Percentiles rank a stretch among this genome's conserved stretches.
Evolutionary conservation across 2,329 filamentous ascomycete species (phyloP).

Genomic region (Penicillium sp.): DNA sequence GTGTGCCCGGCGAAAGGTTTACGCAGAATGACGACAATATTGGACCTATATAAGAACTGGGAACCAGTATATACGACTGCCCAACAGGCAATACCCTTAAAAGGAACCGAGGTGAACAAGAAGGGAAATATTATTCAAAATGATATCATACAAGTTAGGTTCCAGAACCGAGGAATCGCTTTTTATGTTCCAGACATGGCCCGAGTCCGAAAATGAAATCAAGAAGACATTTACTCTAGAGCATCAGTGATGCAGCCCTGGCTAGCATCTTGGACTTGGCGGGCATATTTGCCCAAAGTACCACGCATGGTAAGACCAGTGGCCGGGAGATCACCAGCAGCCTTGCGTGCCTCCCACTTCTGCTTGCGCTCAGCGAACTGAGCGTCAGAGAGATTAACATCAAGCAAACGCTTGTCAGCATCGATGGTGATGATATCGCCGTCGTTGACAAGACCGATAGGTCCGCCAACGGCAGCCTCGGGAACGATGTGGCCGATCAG

Average conservation of each 20-base stretch:
- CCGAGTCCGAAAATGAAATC: constrained; percentile 8
- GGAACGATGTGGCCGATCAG: constrained; percentile 90
- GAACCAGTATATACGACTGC: neutral
- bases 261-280: constrained; percentile 46
- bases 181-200: constrained; percentile 22
- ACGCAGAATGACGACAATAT: neutral
- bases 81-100: neutral
- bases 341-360: constrained; percentile 54
- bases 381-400: constrained; percentile 61
- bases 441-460: constrained; percentile 74
- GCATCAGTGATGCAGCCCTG: constrained; percentile 48
- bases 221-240: constrained; percentile 28
- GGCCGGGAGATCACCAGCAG: constrained; percentile 39
- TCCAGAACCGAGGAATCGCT: constrained; percentile 21
- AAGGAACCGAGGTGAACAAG: constrained; percentile 1
- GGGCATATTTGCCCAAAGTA: constrained; percentile 68
- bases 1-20: neutral
- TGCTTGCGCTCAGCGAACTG: constrained; percentile 58
- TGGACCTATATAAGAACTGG: neutral
- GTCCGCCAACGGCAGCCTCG: constrained; percentile 81
- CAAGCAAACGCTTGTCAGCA: constrained; percentile 66
- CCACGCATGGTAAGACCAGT: constrained; percentile 59
- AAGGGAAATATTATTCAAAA: constrained; percentile 12
- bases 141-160: constrained; percentile 24
- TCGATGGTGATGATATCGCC: constrained; percentile 84